These are phyloP conservation scores for Aspergillus conjunctus DNA, from an alignment of 495 filamentous ascomycete genomes.

Conservation along the genomic window DNA sequence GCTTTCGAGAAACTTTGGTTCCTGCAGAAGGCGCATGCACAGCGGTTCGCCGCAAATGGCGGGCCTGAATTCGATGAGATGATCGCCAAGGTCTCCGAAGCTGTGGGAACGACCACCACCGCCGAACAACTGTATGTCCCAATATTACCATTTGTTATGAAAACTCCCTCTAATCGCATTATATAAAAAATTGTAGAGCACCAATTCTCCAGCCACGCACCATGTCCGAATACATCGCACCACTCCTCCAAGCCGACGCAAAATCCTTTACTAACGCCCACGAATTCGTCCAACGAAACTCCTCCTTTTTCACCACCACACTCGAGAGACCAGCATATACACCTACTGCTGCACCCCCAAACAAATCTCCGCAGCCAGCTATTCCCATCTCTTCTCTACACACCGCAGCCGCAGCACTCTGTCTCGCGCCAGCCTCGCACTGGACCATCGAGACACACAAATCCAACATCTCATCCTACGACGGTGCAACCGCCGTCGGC, in stretches of 20 bases:
- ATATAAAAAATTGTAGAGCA: conserved; percentile 24
- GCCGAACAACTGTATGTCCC: conserved; percentile 33
- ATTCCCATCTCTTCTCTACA: conserved; percentile 43
- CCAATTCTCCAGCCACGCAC: conserved; percentile 36
- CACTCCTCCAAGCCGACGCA: conserved; percentile 61
- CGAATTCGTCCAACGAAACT: conserved; percentile 59
- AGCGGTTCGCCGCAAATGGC: conserved; percentile 38
- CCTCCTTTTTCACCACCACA: conserved; percentile 63
- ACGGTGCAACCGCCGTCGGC: conserved; percentile 30
- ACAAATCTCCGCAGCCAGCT: conserved; percentile 11
- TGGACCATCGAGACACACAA: conserved; percentile 43
- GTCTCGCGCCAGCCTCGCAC: conserved; percentile 41
- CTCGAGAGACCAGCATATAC: conserved; percentile 40
- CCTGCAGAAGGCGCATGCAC: conserved; percentile 74
- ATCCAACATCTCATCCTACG: conserved; percentile 42
- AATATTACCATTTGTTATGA: too few species aligned
- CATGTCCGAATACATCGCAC: conserved; percentile 42
- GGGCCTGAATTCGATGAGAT: conserved; percentile 51
- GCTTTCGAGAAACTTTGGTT: conserved; percentile 77
- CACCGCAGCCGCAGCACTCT: conserved; percentile 40
- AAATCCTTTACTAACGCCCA: conserved; percentile 61
- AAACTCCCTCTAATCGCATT: too few species aligned
- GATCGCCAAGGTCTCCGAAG: conserved; percentile 40
- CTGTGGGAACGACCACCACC: conserved; percentile 36
- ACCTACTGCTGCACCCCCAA: conserved; percentile 17